Base-by-base conservation (phyloP, 768 basidiomycete genomes). In the Austroboletus festivus region DNA sequence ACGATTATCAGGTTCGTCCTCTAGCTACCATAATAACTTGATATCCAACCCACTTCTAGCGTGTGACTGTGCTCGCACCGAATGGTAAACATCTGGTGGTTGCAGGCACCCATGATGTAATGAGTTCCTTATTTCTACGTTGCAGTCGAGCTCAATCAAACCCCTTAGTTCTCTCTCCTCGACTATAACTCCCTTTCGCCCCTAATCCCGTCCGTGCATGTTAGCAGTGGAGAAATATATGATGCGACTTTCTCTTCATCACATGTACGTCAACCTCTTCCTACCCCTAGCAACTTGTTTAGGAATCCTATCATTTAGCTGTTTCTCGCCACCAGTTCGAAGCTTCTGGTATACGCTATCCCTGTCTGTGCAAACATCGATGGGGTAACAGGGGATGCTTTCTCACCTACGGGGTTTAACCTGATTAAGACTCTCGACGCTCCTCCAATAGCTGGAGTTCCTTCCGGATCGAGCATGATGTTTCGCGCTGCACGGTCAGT, bases 1-100 rank as follows among this genome's bases (percentile, higher is more conserved):
- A 93, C 33, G 88, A 92, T 58, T 97, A 85, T 60, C 94, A 97
- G 74, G 94, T 91, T 57, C 42, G 64, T n/a, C n/a, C 12, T n/a
- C 38, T 21, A 11, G 22, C 15, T 37, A 30, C 18, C 6, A 15
- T 11, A 10, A 22, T 39, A 21, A 20, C 20, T 13, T 26, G n/a
- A 33, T 28, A 42, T 51, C 51, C 11, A 60, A 44, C 47, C 51
- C 46, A 37, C 21, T 42, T 26, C 33, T n/a, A 45, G 94, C 94
- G 90, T 83, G 85, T 93, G 20, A 93, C 93, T 1, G 77, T 81
- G 2, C 71, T 97, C 47, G 93, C 93, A 34, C 83, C 83, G 6
- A 75, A 85, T 56, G 76, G 78, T 20, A 73, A 69, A 21, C 64
- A 86, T 34, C 63, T 95, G 5, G 86, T 82, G 4, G 79, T 84